These are phyloP conservation scores for Pseudogymnoascus sp. DNA, from an alignment of 2,329 filamentous ascomycete species.

Conservation along the genomic window DNA sequence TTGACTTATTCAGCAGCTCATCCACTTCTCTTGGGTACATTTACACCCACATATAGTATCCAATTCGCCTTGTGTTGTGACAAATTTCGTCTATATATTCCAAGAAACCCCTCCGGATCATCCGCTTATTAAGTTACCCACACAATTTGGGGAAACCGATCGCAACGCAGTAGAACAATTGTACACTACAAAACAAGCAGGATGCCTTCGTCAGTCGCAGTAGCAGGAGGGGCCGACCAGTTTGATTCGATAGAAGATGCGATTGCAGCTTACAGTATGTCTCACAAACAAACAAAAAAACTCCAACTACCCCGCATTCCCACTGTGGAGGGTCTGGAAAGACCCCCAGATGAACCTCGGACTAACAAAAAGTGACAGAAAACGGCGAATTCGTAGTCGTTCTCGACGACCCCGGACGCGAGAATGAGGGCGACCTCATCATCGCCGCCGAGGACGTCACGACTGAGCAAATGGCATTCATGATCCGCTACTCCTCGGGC, in stretches of 20 bases:
- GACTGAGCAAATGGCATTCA: slow-evolving; percentile 86
- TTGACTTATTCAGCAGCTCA: slow-evolving; percentile 2
- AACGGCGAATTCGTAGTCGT: slow-evolving; percentile 92
- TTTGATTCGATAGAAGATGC: slow-evolving; percentile 61
- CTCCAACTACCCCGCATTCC: slow-evolving; percentile 10
- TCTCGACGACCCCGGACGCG: slow-evolving; percentile 82
- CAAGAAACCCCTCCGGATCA: slow-evolving; percentile 4
- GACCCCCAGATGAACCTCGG: slow-evolving; percentile 12
- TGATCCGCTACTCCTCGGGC: slow-evolving; percentile 85
- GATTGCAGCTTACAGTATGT: slow-evolving; percentile 56
- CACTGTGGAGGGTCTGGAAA: slow-evolving; percentile 14
- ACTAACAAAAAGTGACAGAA: slow-evolving; percentile 35
- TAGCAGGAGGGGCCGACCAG: slow-evolving; percentile 29
- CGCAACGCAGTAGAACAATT: neutral
- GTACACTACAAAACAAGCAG: neutral
- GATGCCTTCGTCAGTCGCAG: slow-evolving; percentile 26
- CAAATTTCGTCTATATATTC: slow-evolving; percentile 1
- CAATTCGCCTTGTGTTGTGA: neutral
- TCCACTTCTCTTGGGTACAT: neutral
- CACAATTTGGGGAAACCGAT: slow-evolving; percentile 4
- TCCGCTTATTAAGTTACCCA: slow-evolving; percentile 6
- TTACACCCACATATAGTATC: neutral
- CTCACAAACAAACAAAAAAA: neutral
- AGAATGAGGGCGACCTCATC: slow-evolving; percentile 98
- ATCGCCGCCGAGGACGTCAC: slow-evolving; percentile 83